These are phyloP conservation scores for Elsinoe necatrix DNA, from an alignment of 2,329 filamentous ascomycete genomes.

Conservation along the genomic window DNA sequence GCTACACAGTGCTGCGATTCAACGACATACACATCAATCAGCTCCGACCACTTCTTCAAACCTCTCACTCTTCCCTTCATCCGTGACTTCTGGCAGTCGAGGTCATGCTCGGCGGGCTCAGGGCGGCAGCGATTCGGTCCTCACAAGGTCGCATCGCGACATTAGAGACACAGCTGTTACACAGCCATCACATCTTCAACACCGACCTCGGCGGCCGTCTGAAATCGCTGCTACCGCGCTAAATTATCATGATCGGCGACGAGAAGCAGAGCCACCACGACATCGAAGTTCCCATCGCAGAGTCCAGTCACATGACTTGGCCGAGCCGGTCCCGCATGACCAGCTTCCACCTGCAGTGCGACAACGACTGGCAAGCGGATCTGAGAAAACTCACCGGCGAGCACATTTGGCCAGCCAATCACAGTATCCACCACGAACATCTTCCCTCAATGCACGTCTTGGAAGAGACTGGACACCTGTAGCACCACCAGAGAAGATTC, in stretches of 20 bases:
- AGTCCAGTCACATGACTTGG: slow-evolving; percentile 4
- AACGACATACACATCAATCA: slow-evolving; percentile 5
- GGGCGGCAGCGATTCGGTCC: not conserved
- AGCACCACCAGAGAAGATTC: not conserved
- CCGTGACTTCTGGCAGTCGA: not conserved
- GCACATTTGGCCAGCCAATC: not conserved
- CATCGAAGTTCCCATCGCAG: not conserved
- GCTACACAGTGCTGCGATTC: not conserved
- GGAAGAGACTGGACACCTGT: not conserved
- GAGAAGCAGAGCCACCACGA: not conserved
- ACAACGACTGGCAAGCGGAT: not conserved
- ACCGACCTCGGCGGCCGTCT: not conserved
- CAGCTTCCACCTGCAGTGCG: not conserved
- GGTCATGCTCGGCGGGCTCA: not conserved
- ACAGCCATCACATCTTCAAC: not conserved
- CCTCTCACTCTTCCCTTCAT: not conserved
- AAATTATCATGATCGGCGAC: not conserved
- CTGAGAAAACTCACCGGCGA: not conserved
- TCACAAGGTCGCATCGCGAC: not conserved
- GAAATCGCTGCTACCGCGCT: not conserved
- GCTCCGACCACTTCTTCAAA: not conserved
- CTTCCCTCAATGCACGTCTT: not conserved
- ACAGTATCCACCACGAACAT: slow-evolving; percentile 7
- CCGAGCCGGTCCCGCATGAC: not conserved
- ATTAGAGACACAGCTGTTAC: too few species aligned